Evolutionary conservation across 352 stramenopile genomes (phyloP).

Genomic region (Phytophthora ramorum): DNA sequence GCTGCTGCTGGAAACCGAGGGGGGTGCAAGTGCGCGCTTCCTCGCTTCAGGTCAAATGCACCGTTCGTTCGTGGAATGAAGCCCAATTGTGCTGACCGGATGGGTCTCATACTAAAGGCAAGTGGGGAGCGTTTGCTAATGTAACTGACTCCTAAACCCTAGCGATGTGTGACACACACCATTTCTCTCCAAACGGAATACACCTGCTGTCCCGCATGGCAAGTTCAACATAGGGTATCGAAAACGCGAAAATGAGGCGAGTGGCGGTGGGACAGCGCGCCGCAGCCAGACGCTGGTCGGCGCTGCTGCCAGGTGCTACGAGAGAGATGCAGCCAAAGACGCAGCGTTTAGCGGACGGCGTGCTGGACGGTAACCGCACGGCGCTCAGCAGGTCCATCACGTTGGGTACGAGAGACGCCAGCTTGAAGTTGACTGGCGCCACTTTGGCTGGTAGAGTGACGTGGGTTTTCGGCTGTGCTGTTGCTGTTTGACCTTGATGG

Average conservation of each 20-base stretch:
- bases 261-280: neutral
- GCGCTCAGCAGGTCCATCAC: constrained; percentile 81
- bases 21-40: neutral
- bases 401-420: constrained; percentile 44
- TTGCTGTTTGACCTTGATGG: neutral
- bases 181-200: constrained; percentile 10
- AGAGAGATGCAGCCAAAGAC: constrained; percentile 49
- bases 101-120: constrained; percentile 26
- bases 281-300: neutral
- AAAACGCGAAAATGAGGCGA: constrained; percentile 28
- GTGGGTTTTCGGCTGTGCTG: neutral
- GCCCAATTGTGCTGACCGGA: constrained; percentile 17
- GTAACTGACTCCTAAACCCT: constrained; percentile 34
- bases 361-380: constrained; percentile 63
- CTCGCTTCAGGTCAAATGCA: constrained; percentile 7
- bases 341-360: constrained; percentile 59
- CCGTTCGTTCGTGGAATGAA: constrained; percentile 30
- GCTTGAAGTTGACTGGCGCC: constrained; percentile 15
- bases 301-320: neutral
- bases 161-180: constrained; percentile 15
- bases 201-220: neutral
- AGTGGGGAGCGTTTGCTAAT: constrained; percentile 41
- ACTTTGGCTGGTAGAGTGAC: neutral
- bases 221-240: constrained; percentile 30
- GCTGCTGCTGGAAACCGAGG: neutral